Percentiles rank a stretch among this genome's conserved stretches.
phyloP scores from a whole-genome alignment of 2,329 filamentous ascomycete genomes.

The Venturia effusa region DNA sequence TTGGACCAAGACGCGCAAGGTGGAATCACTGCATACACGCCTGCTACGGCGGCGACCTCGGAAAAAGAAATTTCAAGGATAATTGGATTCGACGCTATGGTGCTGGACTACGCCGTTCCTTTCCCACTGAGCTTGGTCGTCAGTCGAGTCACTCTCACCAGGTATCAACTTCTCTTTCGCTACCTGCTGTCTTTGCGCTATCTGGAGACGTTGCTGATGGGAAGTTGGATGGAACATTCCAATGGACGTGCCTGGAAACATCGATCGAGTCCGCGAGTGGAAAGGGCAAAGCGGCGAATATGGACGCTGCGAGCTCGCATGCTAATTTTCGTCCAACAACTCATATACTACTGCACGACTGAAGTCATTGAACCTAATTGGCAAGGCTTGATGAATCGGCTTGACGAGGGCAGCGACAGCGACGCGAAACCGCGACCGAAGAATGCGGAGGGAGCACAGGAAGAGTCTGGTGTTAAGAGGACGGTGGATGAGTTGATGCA shows the following conservation, averaged over 20 bases:
- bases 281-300: constrained; percentile 85
- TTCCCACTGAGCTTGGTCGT: constrained; percentile 95
- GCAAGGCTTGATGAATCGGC: constrained; percentile 81
- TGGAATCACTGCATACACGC: constrained; percentile 58
- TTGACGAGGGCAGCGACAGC: constrained; percentile 49
- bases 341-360: constrained; percentile 91
- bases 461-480: constrained; percentile 43
- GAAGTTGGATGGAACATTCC: constrained; percentile 83
- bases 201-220: constrained; percentile 75
- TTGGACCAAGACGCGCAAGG: constrained; percentile 71
- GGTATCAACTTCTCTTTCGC: constrained; percentile 91
- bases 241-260: constrained; percentile 74
- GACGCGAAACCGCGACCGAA: constrained; percentile 17
- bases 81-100: constrained; percentile 80
- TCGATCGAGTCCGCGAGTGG: constrained; percentile 61
- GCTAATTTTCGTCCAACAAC: constrained; percentile 93
- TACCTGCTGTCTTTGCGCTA: constrained; percentile 85
- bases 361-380: constrained; percentile 98
- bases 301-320: constrained; percentile 89
- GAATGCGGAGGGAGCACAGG: constrained; percentile 1
- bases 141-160: constrained; percentile 89
- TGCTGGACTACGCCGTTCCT: constrained; percentile 87
- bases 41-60: constrained; percentile 57
- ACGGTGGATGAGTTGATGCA: constrained; percentile 98
- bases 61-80: constrained; percentile 55